Conservation (phyloP, 2,329 filamentous ascomycete genomes). For the Colletotrichum sp. region DNA sequence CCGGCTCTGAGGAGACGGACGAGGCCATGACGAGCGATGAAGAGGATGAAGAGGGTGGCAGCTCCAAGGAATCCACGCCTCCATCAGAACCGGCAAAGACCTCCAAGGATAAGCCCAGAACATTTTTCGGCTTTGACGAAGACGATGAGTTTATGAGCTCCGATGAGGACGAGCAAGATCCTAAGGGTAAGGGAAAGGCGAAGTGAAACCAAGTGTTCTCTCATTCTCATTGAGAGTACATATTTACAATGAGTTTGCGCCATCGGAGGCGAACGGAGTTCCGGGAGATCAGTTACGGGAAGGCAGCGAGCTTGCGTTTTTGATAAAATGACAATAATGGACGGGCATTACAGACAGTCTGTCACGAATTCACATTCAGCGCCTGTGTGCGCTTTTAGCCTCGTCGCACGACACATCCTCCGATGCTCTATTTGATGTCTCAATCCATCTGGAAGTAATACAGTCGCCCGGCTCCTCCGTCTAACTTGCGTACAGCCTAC, state of each 20-base stretch:
- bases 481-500: slow-evolving; percentile 15
- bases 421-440: slow-evolving; percentile 24
- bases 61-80: slow-evolving; percentile 55
- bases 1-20: slow-evolving; percentile 40
- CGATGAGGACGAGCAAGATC: slow-evolving; percentile 54
- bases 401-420: slow-evolving; percentile 17
- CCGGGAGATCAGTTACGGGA: not conserved
- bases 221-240: not conserved
- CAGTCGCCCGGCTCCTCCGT: slow-evolving; percentile 31
- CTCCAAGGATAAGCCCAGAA: slow-evolving; percentile 43
- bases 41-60: slow-evolving; percentile 43
- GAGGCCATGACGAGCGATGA: slow-evolving; percentile 35
- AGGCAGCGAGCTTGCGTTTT: not conserved
- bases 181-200: not conserved
- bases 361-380: slow-evolving; percentile 16
- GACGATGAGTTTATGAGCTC: slow-evolving; percentile 78
- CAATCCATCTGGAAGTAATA: slow-evolving; percentile 37
- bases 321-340: slow-evolving; percentile 1
- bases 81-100: slow-evolving; percentile 44
- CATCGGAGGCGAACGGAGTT: slow-evolving; percentile 10
- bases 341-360: not conserved
- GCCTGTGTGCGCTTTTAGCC: not conserved
- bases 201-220: not conserved
- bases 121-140: slow-evolving; percentile 80
- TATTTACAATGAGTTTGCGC: not conserved